Evolutionary conservation across 106 monocot genomes (phyloP), one percentile per base, ranked within the genome.

Genomic region (Gastrodia elata): DNA sequence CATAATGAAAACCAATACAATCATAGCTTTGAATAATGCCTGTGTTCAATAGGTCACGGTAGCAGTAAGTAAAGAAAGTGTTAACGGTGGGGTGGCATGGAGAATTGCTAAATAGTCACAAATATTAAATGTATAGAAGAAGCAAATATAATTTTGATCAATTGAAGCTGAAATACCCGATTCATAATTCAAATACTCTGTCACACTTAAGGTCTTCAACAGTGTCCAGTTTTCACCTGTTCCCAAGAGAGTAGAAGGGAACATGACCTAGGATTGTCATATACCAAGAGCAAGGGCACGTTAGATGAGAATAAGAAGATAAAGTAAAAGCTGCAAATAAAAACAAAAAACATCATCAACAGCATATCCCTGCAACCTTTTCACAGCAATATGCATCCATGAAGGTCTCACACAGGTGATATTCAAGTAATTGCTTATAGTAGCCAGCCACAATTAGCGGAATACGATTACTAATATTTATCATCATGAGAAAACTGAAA

Each of bases 161-260:
- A 41, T 32, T 33, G 1, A 36, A 37, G 7, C 64, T 20, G 39
- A 13, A 74, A 16, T 70, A 97, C 96, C 96, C 81, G 92, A 28
- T 88, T 97, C 96, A 73, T 97, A 97, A 65, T 97, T 97, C 71
- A 97, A 83, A 80, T 97, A 97, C 69, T 97, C 96, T 8, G 96
- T 97, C 5, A 97, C 96, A 77, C 96, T 97, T 74, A 97, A 90
- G 18, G 96, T 97, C 79, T 97, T 97, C 86, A 97, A 81, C 74
- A 92, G 68, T 34, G 96, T 97, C 96, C 96, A 97, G 42, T 82
- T 81, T 81, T 97, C 88, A 68, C 88, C 86, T 71, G 96, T 97
- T 61, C 96, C 96, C 83, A 97, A 85, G 75, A 97, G 88, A 33
- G 92, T 92, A 22, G 92, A 90, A 76, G 96, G 96, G 84, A 97